A percentile compares a stretch with the other conserved stretches of the same genome.
phyloP scores from a whole-genome alignment of 306 rosid genomes.

The Sicyos baderoa region DNA sequence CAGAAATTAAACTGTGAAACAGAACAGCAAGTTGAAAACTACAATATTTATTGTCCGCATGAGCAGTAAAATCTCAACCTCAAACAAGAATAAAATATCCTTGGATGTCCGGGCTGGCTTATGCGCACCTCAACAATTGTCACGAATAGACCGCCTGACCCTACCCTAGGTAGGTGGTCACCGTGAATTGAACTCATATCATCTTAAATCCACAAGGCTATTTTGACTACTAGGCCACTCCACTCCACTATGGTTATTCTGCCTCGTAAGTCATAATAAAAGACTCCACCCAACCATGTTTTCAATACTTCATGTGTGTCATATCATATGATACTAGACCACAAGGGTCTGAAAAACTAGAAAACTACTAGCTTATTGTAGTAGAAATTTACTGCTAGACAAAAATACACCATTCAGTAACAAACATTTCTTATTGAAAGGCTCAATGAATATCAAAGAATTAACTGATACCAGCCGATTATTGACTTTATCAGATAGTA shows the following conservation, averaged over 20 bases:
- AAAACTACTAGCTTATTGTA: background rate
- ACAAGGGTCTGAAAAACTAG: background rate
- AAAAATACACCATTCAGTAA: background rate
- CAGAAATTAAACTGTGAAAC: background rate
- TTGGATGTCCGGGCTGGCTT: no score
- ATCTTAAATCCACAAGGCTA: no score
- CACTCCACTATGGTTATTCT: no score
- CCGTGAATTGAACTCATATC: no score
- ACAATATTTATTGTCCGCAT: background rate
- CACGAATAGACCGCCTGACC: no score
- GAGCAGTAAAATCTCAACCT: background rate
- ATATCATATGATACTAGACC: background rate
- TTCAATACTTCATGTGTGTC: background rate
- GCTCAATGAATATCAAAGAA: slow-evolving; percentile 4
- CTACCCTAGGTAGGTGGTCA: no score
- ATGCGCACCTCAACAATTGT: no score
- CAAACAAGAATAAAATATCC: background rate
- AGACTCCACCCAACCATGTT: background rate
- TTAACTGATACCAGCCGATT: no score
- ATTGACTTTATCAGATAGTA: background rate
- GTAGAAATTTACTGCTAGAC: background rate
- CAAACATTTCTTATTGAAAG: background rate
- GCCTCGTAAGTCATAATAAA: background rate
- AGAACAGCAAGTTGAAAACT: background rate
- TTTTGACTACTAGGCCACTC: no score